phyloP scores from a whole-genome alignment of 2,329 filamentous ascomycete genomes.

The Myriosclerotinia curreyana region DNA sequence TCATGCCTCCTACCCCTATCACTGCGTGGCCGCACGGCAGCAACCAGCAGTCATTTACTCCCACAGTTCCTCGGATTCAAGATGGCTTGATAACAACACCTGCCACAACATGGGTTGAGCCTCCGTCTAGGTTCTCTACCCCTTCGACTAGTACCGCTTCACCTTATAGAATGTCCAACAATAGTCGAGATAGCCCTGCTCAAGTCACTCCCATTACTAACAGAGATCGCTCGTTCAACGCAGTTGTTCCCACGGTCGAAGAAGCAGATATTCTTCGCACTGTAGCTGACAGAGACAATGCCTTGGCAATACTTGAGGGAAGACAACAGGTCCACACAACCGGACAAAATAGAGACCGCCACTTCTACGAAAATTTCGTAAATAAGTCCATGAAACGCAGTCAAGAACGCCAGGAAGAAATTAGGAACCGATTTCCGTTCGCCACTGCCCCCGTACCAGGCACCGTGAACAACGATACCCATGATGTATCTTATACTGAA shows the following conservation, averaged over 20 bases:
- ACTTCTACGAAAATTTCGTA: not conserved
- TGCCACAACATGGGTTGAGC: not conserved
- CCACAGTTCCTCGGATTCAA: not conserved
- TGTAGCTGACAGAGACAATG: constrained; percentile 9
- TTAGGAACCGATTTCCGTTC: not conserved
- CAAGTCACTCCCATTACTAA: not conserved
- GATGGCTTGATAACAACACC: not conserved
- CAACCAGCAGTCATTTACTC: not conserved
- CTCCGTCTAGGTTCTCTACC: not conserved
- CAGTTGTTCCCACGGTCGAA: not conserved
- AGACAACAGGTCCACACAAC: not conserved
- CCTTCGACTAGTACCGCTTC: not conserved
- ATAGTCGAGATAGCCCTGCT: not conserved
- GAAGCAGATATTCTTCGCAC: constrained; percentile 1
- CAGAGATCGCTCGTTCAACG: not conserved
- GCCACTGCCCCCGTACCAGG: not conserved
- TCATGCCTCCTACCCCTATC: not conserved
- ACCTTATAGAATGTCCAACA: not conserved
- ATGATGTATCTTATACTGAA: not conserved
- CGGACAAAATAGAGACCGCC: not conserved
- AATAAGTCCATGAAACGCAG: not conserved
- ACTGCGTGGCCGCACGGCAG: not conserved
- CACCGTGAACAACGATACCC: not conserved
- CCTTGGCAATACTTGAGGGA: not conserved
- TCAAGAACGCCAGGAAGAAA: not conserved